Conservation (phyloP, 2,329 filamentous ascomycete species). For the Colletotrichum caudatum region DNA sequence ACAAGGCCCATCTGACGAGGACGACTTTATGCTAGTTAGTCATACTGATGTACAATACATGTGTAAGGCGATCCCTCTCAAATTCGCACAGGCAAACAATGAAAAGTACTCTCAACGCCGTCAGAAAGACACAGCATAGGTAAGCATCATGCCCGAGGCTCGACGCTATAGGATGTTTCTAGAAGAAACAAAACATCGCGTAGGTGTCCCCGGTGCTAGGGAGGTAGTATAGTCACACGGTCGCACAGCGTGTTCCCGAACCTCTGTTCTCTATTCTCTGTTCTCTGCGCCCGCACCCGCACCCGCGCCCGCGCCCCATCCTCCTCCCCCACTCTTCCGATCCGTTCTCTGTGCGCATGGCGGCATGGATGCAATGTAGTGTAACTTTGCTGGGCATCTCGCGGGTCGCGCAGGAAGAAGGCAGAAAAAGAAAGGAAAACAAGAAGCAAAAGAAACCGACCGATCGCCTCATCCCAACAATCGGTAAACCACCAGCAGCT, state of each 20-base stretch:
- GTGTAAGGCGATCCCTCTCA: not conserved
- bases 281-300: slow-evolving; percentile 9
- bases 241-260: slow-evolving; percentile 31
- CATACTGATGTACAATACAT: not conserved
- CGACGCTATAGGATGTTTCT: not conserved
- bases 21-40: not conserved
- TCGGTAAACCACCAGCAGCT: slow-evolving; percentile 29
- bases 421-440: not conserved
- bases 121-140: not conserved
- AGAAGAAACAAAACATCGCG: not conserved
- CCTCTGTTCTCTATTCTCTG: slow-evolving; percentile 23
- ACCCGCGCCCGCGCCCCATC: not conserved
- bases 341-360: slow-evolving; percentile 18
- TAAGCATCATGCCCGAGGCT: not conserved
- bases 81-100: not conserved
- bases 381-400: slow-evolving; percentile 5
- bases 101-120: not conserved
- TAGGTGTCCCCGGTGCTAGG: not conserved
- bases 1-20: not conserved
- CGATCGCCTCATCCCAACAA: slow-evolving; percentile 31
- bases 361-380: slow-evolving; percentile 12
- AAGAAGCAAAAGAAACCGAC: not conserved
- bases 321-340: slow-evolving; percentile 19
- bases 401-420: slow-evolving; percentile 1
- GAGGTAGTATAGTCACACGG: not conserved